These are phyloP conservation scores for Tulasnella sp. DNA, from an alignment of 768 basidiomycete species.

Conservation along the genomic window DNA sequence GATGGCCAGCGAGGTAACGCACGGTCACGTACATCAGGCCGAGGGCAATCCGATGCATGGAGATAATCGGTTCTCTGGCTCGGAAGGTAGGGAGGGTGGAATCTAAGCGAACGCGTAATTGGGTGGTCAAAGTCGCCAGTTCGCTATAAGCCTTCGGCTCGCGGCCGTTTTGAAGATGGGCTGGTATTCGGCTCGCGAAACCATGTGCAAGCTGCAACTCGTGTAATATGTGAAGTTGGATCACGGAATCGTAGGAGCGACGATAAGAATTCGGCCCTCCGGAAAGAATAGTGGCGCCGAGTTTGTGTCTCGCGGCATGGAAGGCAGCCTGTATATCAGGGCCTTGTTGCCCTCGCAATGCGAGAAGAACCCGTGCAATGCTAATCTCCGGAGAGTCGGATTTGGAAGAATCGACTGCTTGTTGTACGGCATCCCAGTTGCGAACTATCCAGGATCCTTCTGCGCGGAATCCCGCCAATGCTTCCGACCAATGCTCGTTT, in stretches of 20 bases:
- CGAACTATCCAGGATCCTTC: slow-evolving; percentile 97
- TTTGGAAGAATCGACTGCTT: slow-evolving; percentile 47
- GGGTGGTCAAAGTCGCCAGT: slow-evolving; percentile 42
- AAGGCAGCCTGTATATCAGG: slow-evolving; percentile 50
- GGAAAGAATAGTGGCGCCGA: slow-evolving; percentile 81
- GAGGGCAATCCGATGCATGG: slow-evolving; percentile 84
- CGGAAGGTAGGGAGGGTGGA: slow-evolving; percentile 83
- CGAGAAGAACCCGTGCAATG: slow-evolving; percentile 74
- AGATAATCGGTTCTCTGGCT: slow-evolving; percentile 81
- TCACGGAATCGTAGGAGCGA: slow-evolving; percentile 77
- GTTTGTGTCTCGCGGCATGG: slow-evolving; percentile 59
- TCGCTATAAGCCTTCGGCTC: slow-evolving; percentile 18
- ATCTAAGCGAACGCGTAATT: slow-evolving; percentile 63
- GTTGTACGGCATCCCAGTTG: slow-evolving; percentile 80
- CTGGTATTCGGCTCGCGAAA: slow-evolving; percentile 36
- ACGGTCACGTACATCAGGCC: slow-evolving; percentile 53
- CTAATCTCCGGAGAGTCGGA: slow-evolving; percentile 58
- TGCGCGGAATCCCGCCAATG: slow-evolving; percentile 76
- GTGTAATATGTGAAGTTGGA: slow-evolving; percentile 80
- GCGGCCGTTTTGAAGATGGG: slow-evolving; percentile 1
- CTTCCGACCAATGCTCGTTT: slow-evolving; percentile 76
- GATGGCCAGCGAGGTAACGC: neutral
- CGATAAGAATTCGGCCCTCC: slow-evolving; percentile 76
- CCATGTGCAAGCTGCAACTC: slow-evolving; percentile 64
- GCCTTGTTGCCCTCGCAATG: slow-evolving; percentile 60